A percentile compares a stretch with the other conserved stretches of the same genome.
Evolutionary conservation across 2,329 filamentous ascomycete genomes (phyloP).

Genomic region (Trichoderma cornu-damae): DNA sequence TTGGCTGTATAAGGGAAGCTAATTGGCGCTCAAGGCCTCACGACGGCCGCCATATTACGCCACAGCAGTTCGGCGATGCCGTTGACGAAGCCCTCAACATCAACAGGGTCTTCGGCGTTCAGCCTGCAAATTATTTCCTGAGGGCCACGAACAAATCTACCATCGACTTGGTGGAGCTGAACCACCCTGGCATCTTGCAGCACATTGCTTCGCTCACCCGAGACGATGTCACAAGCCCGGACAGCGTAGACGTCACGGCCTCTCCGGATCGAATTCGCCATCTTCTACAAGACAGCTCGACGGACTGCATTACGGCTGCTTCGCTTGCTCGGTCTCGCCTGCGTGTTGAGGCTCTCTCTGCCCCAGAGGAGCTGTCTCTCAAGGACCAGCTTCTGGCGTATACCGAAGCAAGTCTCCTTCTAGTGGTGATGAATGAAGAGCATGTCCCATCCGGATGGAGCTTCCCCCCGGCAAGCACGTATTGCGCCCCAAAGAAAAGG

Average conservation of each 20-base stretch:
- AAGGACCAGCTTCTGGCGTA: constrained; percentile 9
- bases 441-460: constrained; percentile 15
- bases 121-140: constrained; percentile 13
- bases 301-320: constrained; percentile 8
- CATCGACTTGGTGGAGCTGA: constrained; percentile 20
- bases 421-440: constrained; percentile 20
- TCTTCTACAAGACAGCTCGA: constrained; percentile 18
- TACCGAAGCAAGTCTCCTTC: constrained; percentile 16
- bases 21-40: constrained; percentile 17
- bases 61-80: constrained; percentile 21
- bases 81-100: constrained; percentile 22
- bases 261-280: constrained; percentile 8
- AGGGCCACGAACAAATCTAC: constrained; percentile 4
- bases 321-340: constrained; percentile 19
- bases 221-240: constrained; percentile 13
- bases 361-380: constrained; percentile 8
- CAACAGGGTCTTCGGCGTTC: constrained; percentile 5
- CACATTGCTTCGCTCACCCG: constrained; percentile 20
- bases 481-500: constrained; percentile 13
- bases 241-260: not conserved
- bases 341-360: constrained; percentile 18
- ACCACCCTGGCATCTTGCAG: constrained; percentile 19
- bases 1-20: not conserved
- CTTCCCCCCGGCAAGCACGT: constrained; percentile 2
- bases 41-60: constrained; percentile 21